These are phyloP conservation scores for Fusarium sp. DNA, from an alignment of 2,329 filamentous ascomycete genomes.

Conservation along the genomic window DNA sequence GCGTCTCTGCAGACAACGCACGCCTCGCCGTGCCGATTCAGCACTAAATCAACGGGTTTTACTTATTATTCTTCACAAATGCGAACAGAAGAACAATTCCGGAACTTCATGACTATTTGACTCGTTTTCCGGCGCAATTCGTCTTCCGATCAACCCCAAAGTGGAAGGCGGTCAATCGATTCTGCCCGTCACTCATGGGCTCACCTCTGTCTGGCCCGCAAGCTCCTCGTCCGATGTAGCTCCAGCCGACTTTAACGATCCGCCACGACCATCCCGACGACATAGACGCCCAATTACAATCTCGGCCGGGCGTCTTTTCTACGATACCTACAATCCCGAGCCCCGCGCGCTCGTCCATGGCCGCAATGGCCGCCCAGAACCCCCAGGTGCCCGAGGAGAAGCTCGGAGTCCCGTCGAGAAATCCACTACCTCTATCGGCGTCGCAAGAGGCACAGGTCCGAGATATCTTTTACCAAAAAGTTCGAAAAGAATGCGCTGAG, in stretches of 20 bases:
- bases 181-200: slow-evolving; percentile 47
- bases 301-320: background rate
- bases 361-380: slow-evolving; percentile 55
- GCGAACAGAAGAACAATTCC: no score
- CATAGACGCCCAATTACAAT: background rate
- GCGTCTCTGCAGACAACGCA: no score
- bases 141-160: slow-evolving; percentile 12
- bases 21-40: no score
- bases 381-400: slow-evolving; percentile 55
- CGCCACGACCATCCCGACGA: slow-evolving; percentile 5
- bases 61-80: no score
- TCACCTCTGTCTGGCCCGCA: slow-evolving; percentile 44
- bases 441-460: slow-evolving; percentile 86
- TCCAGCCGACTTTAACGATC: slow-evolving; percentile 23
- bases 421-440: slow-evolving; percentile 87
- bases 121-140: background rate
- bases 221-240: slow-evolving; percentile 48
- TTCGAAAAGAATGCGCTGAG: slow-evolving; percentile 80
- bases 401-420: slow-evolving; percentile 72
- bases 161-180: slow-evolving; percentile 39
- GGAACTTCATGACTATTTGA: no score
- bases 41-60: no score
- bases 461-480: slow-evolving; percentile 84
- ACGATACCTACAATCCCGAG: slow-evolving; percentile 8
- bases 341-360: slow-evolving; percentile 43